These are phyloP conservation scores for Pleurotus platypus DNA, from an alignment of 768 basidiomycete genomes.

Conservation along the genomic window DNA sequence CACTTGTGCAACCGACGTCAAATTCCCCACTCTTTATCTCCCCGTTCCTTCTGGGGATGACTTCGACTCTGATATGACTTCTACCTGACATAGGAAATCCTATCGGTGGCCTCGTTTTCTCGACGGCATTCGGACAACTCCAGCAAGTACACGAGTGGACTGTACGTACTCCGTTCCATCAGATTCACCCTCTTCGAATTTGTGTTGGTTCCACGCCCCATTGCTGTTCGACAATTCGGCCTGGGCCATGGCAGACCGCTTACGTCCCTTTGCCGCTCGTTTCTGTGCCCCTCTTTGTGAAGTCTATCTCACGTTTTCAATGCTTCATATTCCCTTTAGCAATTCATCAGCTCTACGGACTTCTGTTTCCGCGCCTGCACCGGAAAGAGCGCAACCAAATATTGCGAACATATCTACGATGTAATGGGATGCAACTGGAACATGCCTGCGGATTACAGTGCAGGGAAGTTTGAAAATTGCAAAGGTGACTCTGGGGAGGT, in stretches of 20 bases:
- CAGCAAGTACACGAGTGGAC: constrained; percentile 74
- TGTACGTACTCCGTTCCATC: constrained; percentile 26
- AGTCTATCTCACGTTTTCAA: neutral
- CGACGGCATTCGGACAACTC: constrained; percentile 57
- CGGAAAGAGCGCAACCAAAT: constrained; percentile 39
- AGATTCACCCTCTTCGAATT: neutral
- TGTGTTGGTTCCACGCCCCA: too few species aligned
- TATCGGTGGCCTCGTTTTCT: constrained; percentile 71
- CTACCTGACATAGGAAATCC: constrained; percentile 39
- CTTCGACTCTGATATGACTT: neutral
- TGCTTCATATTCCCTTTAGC: constrained; percentile 28
- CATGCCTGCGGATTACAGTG: constrained; percentile 49
- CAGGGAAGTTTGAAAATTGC: constrained; percentile 48
- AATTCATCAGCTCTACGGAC: constrained; percentile 53
- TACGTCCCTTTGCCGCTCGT: too few species aligned
- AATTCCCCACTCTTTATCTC: neutral
- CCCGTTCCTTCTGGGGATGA: neutral
- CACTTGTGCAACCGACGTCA: neutral
- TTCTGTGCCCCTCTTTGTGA: too few species aligned
- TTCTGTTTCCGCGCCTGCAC: constrained; percentile 78
- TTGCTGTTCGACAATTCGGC: too few species aligned
- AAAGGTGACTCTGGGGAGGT: constrained; percentile 49
- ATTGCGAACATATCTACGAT: constrained; percentile 62
- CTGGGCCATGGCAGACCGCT: too few species aligned
- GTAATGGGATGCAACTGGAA: constrained; percentile 59